These are phyloP conservation scores for Acanthamoeba castellanii DNA, from an alignment of 208 protist genomes.

Conservation along the genomic window DNA sequence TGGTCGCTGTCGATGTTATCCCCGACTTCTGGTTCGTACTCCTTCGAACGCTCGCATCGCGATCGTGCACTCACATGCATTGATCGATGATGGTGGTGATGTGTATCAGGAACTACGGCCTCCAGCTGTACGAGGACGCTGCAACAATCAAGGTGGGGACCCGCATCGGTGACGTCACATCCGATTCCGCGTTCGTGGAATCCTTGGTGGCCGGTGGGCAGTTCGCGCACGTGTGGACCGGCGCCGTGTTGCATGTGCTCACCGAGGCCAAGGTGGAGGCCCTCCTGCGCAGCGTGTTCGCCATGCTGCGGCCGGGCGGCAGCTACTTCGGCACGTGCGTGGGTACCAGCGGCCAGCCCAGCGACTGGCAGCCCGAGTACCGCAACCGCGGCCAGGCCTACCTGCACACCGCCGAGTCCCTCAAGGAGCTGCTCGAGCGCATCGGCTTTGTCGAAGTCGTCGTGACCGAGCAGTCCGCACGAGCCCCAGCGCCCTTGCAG, in stretches of 20 bases:
- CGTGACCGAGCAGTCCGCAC: background rate
- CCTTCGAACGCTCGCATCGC: background rate
- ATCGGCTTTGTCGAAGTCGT: background rate
- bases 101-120: slow-evolving; percentile 9
- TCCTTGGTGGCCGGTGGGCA: background rate
- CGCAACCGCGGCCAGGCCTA: background rate
- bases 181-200: background rate
- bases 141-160: background rate
- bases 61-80: no score
- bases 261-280: slow-evolving; percentile 45
- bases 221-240: slow-evolving; percentile 56
- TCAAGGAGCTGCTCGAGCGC: background rate
- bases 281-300: slow-evolving; percentile 24
- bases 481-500: background rate
- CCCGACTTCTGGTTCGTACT: slow-evolving; percentile 33
- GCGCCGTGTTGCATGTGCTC: slow-evolving; percentile 35
- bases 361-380: slow-evolving; percentile 35
- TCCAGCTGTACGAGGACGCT: slow-evolving; percentile 13
- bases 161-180: slow-evolving; percentile 32
- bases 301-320: background rate
- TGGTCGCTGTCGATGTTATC: slow-evolving; percentile 16
- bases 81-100: no score
- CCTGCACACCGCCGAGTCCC: background rate
- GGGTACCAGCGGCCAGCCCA: background rate
- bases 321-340: slow-evolving; percentile 53